These are phyloP conservation scores for Mortierella antarctica DNA, from an alignment of 192 early-diverging fungal species.

Conservation along the genomic window DNA sequence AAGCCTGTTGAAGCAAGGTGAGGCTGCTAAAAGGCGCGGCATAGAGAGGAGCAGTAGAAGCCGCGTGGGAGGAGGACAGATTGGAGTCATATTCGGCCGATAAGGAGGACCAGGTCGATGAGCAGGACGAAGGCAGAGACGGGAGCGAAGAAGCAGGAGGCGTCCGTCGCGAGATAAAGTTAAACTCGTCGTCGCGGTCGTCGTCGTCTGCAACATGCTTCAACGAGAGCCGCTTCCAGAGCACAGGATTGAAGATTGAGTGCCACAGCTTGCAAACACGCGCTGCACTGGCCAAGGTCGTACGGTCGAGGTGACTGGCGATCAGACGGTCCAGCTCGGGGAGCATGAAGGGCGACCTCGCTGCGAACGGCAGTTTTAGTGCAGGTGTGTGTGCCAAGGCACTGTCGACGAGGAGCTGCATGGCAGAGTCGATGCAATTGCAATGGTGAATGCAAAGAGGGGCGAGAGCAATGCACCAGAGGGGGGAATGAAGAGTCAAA, in stretches of 20 bases:
- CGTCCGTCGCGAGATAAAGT: constrained; percentile 15
- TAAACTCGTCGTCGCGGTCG: constrained; percentile 39
- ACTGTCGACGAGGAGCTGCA: neutral
- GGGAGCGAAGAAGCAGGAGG: constrained; percentile 7
- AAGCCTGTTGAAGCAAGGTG: constrained; percentile 22
- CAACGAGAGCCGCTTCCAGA: constrained; percentile 39
- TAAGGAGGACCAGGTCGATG: constrained; percentile 29
- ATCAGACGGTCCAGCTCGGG: constrained; percentile 46
- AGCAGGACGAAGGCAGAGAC: constrained; percentile 39
- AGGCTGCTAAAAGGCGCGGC: neutral
- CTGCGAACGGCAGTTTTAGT: neutral
- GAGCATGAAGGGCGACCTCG: constrained; percentile 34
- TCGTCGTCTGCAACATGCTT: constrained; percentile 34
- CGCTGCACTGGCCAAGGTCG: constrained; percentile 32
- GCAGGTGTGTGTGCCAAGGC: neutral
- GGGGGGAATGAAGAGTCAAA: constrained; percentile 15
- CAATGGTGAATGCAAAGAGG: neutral
- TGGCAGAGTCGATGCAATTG: neutral
- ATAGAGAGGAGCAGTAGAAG: neutral
- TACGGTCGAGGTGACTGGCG: constrained; percentile 41
- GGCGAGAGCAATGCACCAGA: neutral
- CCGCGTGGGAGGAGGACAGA: constrained; percentile 6
- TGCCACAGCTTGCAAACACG: constrained; percentile 45
- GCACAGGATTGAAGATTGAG: constrained; percentile 38
- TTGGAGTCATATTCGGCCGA: neutral